A percentile compares a stretch with the other conserved stretches of the same genome.
Evolutionary conservation across 2,329 filamentous ascomycete genomes (phyloP).

Genomic region (Aphanocladium album): DNA sequence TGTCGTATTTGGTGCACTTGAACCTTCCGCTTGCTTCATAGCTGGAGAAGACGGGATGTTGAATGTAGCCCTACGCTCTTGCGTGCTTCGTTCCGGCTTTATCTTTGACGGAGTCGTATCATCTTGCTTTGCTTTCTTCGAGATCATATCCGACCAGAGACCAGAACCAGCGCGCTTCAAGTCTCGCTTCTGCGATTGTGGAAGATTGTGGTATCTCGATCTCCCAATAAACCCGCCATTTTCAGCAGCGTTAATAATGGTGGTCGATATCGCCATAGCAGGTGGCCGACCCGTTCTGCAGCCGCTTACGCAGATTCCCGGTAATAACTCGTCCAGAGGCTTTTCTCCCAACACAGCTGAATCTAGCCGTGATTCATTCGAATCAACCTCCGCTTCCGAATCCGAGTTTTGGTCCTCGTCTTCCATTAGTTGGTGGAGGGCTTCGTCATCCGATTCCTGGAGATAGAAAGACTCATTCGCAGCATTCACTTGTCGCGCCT

Average conservation of each 20-base stretch:
- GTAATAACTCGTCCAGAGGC: background rate
- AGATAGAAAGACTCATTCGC: conserved; percentile 44
- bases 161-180: conserved; percentile 15
- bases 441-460: conserved; percentile 52
- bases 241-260: conserved; percentile 37
- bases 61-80: background rate
- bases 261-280: conserved; percentile 31
- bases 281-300: conserved; percentile 33
- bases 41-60: background rate
- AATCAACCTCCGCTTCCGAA: background rate
- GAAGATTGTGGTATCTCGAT: conserved; percentile 14
- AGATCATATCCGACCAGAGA: conserved; percentile 4
- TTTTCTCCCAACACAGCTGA: background rate
- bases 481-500: conserved; percentile 43
- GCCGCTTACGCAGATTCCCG: conserved; percentile 40
- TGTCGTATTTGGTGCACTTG: conserved; percentile 30
- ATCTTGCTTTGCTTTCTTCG: background rate
- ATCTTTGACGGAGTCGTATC: background rate
- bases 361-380: background rate
- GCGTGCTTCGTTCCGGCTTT: background rate
- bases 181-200: background rate
- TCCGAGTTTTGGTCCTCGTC: background rate
- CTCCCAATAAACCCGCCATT: conserved; percentile 29
- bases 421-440: conserved; percentile 25
- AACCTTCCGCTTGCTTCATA: conserved; percentile 4